phyloP scores from a whole-genome alignment of 345 rosid genomes.

The Anacardium occidentale region DNA sequence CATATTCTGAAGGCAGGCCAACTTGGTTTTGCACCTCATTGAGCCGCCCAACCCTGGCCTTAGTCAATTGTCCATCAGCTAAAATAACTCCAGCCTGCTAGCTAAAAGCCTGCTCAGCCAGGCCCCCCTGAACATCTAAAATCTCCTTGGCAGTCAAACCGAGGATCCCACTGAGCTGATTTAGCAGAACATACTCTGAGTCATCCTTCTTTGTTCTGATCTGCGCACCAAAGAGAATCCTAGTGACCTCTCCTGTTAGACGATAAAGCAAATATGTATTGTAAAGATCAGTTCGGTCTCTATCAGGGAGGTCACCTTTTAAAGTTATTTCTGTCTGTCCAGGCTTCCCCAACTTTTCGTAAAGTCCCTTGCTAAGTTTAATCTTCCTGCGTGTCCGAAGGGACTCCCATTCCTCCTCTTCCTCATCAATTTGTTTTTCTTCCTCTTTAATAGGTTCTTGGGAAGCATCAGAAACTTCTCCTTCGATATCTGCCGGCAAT shows the following conservation, averaged over 20 bases:
- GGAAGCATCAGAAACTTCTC: slow-evolving; percentile 61
- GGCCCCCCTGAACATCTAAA: slow-evolving; percentile 69
- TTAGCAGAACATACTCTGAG: slow-evolving; percentile 66
- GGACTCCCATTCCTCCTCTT: slow-evolving; percentile 82
- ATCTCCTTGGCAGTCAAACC: slow-evolving; percentile 76
- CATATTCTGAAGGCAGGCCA: slow-evolving; percentile 83
- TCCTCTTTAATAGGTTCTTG: slow-evolving; percentile 45
- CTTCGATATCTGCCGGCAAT: slow-evolving; percentile 80
- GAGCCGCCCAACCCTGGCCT: slow-evolving; percentile 76
- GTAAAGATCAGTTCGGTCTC: slow-evolving; percentile 84
- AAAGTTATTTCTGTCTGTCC: slow-evolving; percentile 93
- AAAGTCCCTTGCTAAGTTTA: slow-evolving; percentile 57
- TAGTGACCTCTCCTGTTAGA: slow-evolving; percentile 75
- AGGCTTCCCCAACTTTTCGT: slow-evolving; percentile 61
- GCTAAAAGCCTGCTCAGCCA: slow-evolving; percentile 89
- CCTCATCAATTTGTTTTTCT: slow-evolving; percentile 43
- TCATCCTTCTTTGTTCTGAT: slow-evolving; percentile 74
- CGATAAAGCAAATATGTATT: slow-evolving; percentile 80
- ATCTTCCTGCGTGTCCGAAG: slow-evolving; percentile 69
- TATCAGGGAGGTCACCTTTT: slow-evolving; percentile 83
- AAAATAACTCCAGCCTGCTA: slow-evolving; percentile 92
- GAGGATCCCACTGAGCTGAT: slow-evolving; percentile 86
- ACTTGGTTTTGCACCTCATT: slow-evolving; percentile 80
- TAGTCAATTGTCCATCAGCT: slow-evolving; percentile 95
- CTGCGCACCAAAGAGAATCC: slow-evolving; percentile 76